A percentile compares a stretch with the other conserved stretches of the same genome.
phyloP scores from a whole-genome alignment of 108 stramenopile species.

The Cyclotella baltica region DNA sequence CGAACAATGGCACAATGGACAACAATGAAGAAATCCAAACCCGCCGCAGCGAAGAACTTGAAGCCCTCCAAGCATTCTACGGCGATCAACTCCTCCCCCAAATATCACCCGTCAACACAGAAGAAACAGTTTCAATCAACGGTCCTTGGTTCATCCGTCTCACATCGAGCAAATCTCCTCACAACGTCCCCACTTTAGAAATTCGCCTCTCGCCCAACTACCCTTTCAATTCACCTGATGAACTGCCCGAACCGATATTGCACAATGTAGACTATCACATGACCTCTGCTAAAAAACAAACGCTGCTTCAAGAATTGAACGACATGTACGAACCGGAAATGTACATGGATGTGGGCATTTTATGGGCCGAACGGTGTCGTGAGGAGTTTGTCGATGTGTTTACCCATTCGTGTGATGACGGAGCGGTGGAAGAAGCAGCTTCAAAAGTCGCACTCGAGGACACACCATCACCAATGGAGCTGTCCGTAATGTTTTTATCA shows the following conservation, averaged over 20 bases:
- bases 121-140: background rate
- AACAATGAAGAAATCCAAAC: constrained; percentile 12
- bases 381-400: constrained; percentile 19
- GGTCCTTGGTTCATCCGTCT: constrained; percentile 39
- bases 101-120: background rate
- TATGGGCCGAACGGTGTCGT: constrained; percentile 40
- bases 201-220: constrained; percentile 20
- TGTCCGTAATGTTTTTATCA: constrained; percentile 16
- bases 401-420: background rate
- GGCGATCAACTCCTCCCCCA: constrained; percentile 37
- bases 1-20: background rate
- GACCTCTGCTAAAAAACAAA: constrained; percentile 1
- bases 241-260: constrained; percentile 11
- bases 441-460: background rate
- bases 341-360: constrained; percentile 25
- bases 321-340: constrained; percentile 37
- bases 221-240: background rate
- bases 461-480: background rate
- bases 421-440: background rate
- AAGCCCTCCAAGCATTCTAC: constrained; percentile 55
- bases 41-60: constrained; percentile 46
- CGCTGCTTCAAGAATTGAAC: constrained; percentile 9
- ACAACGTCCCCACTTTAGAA: constrained; percentile 21
- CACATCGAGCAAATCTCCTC: background rate
- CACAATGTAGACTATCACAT: constrained; percentile 18